Conservation (phyloP, 2,329 filamentous ascomycete species). For the Akanthomyces lecanii region DNA sequence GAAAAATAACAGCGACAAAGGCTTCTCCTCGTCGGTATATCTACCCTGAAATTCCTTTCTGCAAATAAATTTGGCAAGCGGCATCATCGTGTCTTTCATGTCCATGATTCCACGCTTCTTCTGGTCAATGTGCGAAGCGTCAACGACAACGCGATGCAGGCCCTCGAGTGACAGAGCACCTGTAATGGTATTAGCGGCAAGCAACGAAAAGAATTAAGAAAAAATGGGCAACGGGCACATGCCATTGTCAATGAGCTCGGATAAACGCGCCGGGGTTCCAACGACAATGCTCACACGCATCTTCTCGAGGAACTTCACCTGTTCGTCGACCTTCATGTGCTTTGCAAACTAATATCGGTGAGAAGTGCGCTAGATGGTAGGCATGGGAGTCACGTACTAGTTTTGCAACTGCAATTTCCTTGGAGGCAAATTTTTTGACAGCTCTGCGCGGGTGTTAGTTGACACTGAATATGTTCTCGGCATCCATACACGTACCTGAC, state of each 20-base stretch:
- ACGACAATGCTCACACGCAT: conserved; percentile 78
- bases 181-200: conserved; percentile 18
- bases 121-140: conserved; percentile 88
- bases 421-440: conserved; percentile 73
- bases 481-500: conserved; percentile 50
- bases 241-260: conserved; percentile 79
- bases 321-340: conserved; percentile 92
- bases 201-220: neutral
- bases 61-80: conserved; percentile 70
- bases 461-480: neutral
- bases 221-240: conserved; percentile 26
- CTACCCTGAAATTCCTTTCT: conserved; percentile 66
- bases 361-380: neutral
- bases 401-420: conserved; percentile 77
- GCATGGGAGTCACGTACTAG: conserved; percentile 44
- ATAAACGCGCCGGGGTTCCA: conserved; percentile 79
- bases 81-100: conserved; percentile 88
- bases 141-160: conserved; percentile 76
- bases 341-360: conserved; percentile 69
- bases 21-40: conserved; percentile 57
- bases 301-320: conserved; percentile 67
- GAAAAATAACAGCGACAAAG: conserved; percentile 62
- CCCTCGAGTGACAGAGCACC: conserved; percentile 67
- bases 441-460: conserved; percentile 44
- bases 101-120: conserved; percentile 94